Evolutionary conservation across 495 filamentous ascomycete species (phyloP).

Genomic region (Parachaetomium inaequale): DNA sequence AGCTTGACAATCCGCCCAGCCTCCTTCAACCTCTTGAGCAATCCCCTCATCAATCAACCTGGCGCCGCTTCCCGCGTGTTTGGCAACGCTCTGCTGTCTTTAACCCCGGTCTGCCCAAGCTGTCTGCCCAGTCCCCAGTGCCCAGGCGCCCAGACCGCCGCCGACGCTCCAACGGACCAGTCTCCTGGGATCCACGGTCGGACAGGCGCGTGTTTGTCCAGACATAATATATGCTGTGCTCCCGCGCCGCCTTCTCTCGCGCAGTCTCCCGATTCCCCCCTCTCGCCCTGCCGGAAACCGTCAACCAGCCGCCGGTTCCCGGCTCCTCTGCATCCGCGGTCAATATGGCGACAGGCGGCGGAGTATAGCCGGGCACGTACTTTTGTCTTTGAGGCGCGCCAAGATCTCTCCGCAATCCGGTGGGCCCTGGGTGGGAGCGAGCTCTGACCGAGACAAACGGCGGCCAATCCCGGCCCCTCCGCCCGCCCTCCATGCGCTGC

Average conservation of each 20-base stretch:
- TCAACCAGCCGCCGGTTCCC: neutral
- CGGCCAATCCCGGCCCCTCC: neutral
- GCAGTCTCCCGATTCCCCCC: neutral
- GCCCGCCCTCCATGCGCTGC: neutral
- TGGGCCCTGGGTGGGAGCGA: neutral
- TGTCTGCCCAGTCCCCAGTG: neutral
- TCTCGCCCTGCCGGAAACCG: neutral
- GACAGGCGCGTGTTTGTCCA: neutral
- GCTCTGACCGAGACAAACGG: neutral
- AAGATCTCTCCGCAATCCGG: constrained; percentile 3
- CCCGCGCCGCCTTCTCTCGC: neutral
- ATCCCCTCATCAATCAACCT: neutral
- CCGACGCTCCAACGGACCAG: neutral
- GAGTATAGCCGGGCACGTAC: constrained; percentile 1
- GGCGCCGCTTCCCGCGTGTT: neutral
- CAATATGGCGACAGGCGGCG: constrained; percentile 3
- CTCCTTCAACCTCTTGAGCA: no score
- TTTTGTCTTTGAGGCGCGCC: neutral
- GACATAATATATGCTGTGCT: neutral
- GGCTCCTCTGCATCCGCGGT: neutral
- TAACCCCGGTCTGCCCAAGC: neutral
- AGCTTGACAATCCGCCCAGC: no score
- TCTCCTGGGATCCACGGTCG: neutral
- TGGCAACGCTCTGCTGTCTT: neutral
- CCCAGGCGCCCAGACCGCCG: no score